phyloP scores from a whole-genome alignment of 169 alveolate species.

The Plasmodium coatneyi region DNA sequence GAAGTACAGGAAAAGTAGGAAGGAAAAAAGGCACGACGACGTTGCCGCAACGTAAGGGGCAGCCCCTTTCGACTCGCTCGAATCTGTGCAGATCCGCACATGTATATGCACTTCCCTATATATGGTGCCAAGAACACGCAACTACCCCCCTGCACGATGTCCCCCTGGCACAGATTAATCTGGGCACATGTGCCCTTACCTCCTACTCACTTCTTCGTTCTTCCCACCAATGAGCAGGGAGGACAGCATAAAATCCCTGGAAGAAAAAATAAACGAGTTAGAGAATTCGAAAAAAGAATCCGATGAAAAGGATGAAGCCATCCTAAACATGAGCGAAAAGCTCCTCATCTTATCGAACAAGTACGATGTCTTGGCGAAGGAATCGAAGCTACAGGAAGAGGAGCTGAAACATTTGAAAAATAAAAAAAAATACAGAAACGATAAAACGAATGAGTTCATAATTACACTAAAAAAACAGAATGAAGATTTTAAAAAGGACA shows the following conservation, averaged over 20 bases:
- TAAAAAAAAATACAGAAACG: constrained; percentile 65
- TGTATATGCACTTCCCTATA: background rate
- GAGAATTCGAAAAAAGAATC: constrained; percentile 24
- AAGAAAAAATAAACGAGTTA: constrained; percentile 20
- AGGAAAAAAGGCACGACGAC: background rate
- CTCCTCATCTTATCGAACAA: constrained; percentile 49
- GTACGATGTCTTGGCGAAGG: constrained; percentile 55
- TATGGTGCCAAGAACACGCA: background rate
- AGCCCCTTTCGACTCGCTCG: background rate
- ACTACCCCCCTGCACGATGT: background rate
- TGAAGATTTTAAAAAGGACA: constrained; percentile 61
- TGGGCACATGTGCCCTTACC: background rate
- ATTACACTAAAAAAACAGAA: constrained; percentile 47
- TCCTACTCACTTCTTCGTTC: background rate
- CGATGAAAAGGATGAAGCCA: constrained; percentile 56
- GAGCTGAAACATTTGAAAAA: constrained; percentile 69
- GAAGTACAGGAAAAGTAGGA: constrained; percentile 62
- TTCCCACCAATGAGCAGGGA: constrained; percentile 17
- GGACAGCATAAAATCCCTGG: constrained; percentile 32
- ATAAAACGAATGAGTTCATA: constrained; percentile 56
- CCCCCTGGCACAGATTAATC: background rate
- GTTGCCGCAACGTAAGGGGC: background rate
- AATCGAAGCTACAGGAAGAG: constrained; percentile 64
- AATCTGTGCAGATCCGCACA: background rate
- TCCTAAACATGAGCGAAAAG: constrained; percentile 57